Evolutionary conservation across 805 yeast species (phyloP).

Genomic region (Sugiyamaella americana): DNA sequence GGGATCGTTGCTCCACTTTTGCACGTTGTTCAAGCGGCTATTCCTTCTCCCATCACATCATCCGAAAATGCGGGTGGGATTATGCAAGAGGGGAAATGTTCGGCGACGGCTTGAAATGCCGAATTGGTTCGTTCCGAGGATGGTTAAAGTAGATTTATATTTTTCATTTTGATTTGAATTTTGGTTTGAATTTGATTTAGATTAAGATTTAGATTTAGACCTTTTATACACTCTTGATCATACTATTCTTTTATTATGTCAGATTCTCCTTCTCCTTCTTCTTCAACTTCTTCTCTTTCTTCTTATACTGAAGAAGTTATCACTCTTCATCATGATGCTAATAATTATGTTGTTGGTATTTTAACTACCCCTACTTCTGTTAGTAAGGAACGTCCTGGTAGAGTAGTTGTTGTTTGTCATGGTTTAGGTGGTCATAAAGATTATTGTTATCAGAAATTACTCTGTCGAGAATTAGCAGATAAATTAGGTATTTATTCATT

Average conservation of each 20-base stretch:
- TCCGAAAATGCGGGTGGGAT: too few relatives aligned
- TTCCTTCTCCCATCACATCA: too few relatives aligned
- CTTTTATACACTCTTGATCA: conserved; percentile 1
- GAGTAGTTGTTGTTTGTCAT: conserved; percentile 60
- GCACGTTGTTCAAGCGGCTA: too few relatives aligned
- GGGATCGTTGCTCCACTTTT: too few relatives aligned
- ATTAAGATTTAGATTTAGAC: too few relatives aligned
- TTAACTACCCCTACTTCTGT: conserved; percentile 13
- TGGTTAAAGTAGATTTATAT: too few relatives aligned
- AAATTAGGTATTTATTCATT: conserved; percentile 58
- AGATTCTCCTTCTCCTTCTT: not conserved
- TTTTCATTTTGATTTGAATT: too few relatives aligned
- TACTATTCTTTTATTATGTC: not conserved
- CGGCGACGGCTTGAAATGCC: too few relatives aligned
- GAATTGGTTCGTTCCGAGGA: too few relatives aligned
- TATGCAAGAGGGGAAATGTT: too few relatives aligned
- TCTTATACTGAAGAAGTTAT: not conserved
- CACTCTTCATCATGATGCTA: not conserved
- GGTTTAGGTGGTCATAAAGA: conserved; percentile 84
- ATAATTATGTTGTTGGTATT: conserved; percentile 10
- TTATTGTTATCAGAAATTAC: conserved; percentile 61
- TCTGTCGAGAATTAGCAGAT: conserved; percentile 56
- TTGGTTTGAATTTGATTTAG: too few relatives aligned
- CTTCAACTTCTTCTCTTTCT: not conserved
- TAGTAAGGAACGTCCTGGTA: conserved; percentile 13